These are phyloP conservation scores for Decorospora gaudefroyi DNA, from an alignment of 2,329 filamentous ascomycete genomes.

Conservation along the genomic window DNA sequence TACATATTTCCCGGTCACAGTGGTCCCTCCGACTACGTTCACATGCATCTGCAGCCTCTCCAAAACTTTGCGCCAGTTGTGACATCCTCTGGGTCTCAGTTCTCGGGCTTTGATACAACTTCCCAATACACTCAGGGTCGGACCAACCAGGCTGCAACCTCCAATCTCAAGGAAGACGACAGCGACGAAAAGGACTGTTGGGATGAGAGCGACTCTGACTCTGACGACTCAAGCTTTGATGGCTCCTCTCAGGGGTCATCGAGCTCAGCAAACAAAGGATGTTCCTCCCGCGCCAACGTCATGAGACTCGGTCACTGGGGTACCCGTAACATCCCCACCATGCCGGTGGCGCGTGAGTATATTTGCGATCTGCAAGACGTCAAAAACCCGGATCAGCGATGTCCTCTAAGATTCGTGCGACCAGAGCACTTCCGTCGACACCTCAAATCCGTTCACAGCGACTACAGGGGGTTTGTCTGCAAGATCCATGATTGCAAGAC, in stretches of 20 bases:
- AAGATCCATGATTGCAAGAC: constrained; percentile 19
- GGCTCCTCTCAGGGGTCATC: background rate
- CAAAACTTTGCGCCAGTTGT: too few relatives aligned
- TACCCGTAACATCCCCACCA: constrained; percentile 4
- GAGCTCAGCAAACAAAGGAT: background rate
- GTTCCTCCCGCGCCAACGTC: constrained; percentile 1
- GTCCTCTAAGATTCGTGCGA: constrained; percentile 18
- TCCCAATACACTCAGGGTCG: too few relatives aligned
- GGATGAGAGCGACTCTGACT: background rate
- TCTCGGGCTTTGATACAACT: too few relatives aligned
- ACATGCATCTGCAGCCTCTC: background rate
- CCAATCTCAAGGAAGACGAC: background rate
- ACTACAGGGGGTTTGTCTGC: constrained; percentile 9
- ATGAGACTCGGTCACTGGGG: constrained; percentile 23
- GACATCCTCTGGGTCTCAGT: too few relatives aligned
- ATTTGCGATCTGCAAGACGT: constrained; percentile 7
- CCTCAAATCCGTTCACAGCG: constrained; percentile 23
- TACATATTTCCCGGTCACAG: constrained; percentile 2
- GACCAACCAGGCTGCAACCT: too few relatives aligned
- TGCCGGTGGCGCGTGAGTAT: constrained; percentile 13
- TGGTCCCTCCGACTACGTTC: constrained; percentile 1
- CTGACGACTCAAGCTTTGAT: background rate
- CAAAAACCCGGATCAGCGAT: background rate
- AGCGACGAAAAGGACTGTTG: constrained; percentile 2
- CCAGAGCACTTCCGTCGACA: constrained; percentile 34